These are phyloP conservation scores for Xylaria sp. DNA, from an alignment of 495 filamentous ascomycete genomes.

Conservation along the genomic window DNA sequence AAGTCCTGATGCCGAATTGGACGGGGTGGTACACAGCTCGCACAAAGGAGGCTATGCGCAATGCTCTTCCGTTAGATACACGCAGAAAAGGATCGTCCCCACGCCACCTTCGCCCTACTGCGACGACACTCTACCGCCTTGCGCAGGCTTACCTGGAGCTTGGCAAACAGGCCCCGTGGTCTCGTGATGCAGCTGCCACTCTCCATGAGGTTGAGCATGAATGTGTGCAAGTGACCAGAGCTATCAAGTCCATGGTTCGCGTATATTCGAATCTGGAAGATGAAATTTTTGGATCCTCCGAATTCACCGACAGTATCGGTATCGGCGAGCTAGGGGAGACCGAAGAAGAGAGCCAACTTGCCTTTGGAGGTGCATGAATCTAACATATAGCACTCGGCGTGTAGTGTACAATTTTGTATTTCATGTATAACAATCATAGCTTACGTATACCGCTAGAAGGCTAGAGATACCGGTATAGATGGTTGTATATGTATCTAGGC, in stretches of 20 bases:
- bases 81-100: conserved; percentile 43
- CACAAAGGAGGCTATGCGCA: conserved; percentile 25
- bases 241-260: conserved; percentile 46
- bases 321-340: neutral
- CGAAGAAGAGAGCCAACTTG: neutral
- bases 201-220: conserved; percentile 36
- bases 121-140: conserved; percentile 50
- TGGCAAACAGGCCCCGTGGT: conserved; percentile 45
- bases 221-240: conserved; percentile 39
- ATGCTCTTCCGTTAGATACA: conserved; percentile 43
- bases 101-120: conserved; percentile 44
- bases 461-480: conserved; percentile 19
- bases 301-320: conserved; percentile 6
- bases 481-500: neutral
- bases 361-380: neutral
- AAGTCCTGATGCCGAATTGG: conserved; percentile 76
- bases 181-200: conserved; percentile 35
- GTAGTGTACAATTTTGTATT: conserved; percentile 21
- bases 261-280: conserved; percentile 37
- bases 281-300: conserved; percentile 30
- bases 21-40: conserved; percentile 65
- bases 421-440: conserved; percentile 19
- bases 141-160: conserved; percentile 49
- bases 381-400: neutral
- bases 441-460: conserved; percentile 9